Evolutionary conservation across 345 rosid species (phyloP), one percentile per base, ranked within the genome.

Genomic region (Theobroma cacao): DNA sequence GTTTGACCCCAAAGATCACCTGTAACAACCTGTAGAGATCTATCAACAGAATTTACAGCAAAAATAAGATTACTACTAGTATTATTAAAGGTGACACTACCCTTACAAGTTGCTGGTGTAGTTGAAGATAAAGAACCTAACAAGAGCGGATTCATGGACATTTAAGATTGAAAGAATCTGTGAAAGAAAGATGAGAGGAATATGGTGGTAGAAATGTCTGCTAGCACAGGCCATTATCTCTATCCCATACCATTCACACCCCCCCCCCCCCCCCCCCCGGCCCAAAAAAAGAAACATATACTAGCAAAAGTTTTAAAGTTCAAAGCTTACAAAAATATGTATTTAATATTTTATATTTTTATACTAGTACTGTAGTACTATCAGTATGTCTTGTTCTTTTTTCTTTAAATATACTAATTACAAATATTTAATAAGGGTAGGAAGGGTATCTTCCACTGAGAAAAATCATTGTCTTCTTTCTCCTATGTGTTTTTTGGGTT

Each of bases 171-270:
- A 82, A 82, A 81, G 86, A 87, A 89, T 78, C 85, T 80, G 74
- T 55, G 82, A 69, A 84, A 83, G 65, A 74, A 79, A 80, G 84
- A 86, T 72, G 86, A 83, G 82, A 80, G 81, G 84, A 86, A 89
- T 78, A 81, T 78, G 87, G 89, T 77, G 85, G 80, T 69, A 79
- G 85, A 82, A 82, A 85, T 88, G 93, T 88, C 88, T 79, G 85
- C 87, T 84, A 58, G 84, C 81, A 76, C 50, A 62, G 47, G 73
- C 90, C 85, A 85, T 85, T 84, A 86, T 87, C 92, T 82, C 66
- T 78, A 77, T 85, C 89, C 84, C 69, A 58, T 60, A 53, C 82
- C 78, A 77, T 78, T 77, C 81, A 75, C 26, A 61, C 61, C 82
- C 65, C n/a, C n/a, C n/a, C n/a, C 20, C 58, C 67, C 26, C 65